Evolutionary conservation across 2,329 filamentous ascomycete species (phyloP), one percentile per base, ranked within the genome.

Genomic region (Pochonia chlamydosporia): DNA sequence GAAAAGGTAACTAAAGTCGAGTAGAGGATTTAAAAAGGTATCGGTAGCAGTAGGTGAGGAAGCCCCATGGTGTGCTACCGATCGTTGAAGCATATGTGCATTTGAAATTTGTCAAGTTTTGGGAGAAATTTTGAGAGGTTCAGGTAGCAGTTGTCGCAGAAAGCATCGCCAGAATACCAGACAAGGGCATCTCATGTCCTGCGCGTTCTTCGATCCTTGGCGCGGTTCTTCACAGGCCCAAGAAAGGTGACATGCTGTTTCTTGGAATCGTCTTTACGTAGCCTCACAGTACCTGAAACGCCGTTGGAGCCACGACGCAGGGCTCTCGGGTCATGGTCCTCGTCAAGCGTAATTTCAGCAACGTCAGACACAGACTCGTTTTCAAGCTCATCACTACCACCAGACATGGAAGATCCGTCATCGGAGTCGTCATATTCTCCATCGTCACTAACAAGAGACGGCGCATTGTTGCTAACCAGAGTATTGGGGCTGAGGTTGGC

Each of bases 361-460:
- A 83, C 73, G 56, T 83, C 79, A 10, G 78, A 78, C 21, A 79
- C 71, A 3, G 75, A 74, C 49, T 79, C 79, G n/a, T 79, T 72
- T 23, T 82, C 82, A 31, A 78, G 62, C 48, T 69, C 72, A 42
- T 81, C 78, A 47, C 74, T 78, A 46, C 70, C 69, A 23, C 81
- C 81, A 4, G 81, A 84, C 37, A 74, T 70, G 3, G 75, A 76
- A 4, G 80, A 85, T 40, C 74, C 76, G 49, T 81, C 80, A 48
- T 85, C 81, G 2, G 84, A 87, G 47, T 85, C 83, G 55, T 87
- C 85, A 58, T 86, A 88, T 61, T 89, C 86, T 56, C 85, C 84
- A 59, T 89, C 85, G 64, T 91, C 87, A 65, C 85, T 89, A 59
- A 90, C 85, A 42, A 91, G 74, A 56, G 85, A 89, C 20, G 87